Conservation (phyloP, 805 yeast species). For the Candida xyloterini region DNA sequence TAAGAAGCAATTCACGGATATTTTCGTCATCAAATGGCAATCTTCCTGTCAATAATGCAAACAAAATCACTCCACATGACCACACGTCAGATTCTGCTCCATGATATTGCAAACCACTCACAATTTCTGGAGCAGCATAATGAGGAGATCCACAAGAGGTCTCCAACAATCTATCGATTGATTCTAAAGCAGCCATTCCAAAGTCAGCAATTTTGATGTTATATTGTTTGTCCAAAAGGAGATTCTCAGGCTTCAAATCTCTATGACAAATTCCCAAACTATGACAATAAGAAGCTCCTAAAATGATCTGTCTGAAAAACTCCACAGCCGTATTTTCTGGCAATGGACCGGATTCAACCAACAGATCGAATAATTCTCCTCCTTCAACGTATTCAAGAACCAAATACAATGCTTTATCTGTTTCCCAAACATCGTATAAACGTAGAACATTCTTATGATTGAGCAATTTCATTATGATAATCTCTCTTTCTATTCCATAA, state of each 20-base stretch:
- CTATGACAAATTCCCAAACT: constrained; percentile 69
- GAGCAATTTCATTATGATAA: constrained; percentile 77
- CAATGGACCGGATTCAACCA: constrained; percentile 83
- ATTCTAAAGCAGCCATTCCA: constrained; percentile 97
- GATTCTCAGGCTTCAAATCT: constrained; percentile 78
- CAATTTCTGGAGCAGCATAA: constrained; percentile 97
- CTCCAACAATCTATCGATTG: constrained; percentile 74
- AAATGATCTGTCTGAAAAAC: constrained; percentile 72
- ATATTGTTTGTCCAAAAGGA: constrained; percentile 72
- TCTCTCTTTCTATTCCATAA: constrained; percentile 83
- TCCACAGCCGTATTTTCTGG: constrained; percentile 87
- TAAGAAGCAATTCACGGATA: constrained; percentile 77
- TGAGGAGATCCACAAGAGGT: constrained; percentile 98
- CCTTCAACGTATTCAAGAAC: constrained; percentile 96
- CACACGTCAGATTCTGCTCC: constrained; percentile 97
- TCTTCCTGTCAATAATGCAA: constrained; percentile 91
- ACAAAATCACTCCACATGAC: constrained; percentile 96
- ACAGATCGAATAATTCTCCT: constrained; percentile 90
- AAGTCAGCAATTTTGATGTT: constrained; percentile 97
- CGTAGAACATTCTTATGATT: constrained; percentile 78
- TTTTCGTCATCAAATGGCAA: constrained; percentile 96
- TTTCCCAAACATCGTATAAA: constrained; percentile 84
- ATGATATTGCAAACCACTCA: constrained; percentile 90
- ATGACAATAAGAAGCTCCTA: constrained; percentile 67
- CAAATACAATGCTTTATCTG: constrained; percentile 74